Conservation (phyloP, 2,329 filamentous ascomycete species). For the Nigrospora osmanthi region DNA sequence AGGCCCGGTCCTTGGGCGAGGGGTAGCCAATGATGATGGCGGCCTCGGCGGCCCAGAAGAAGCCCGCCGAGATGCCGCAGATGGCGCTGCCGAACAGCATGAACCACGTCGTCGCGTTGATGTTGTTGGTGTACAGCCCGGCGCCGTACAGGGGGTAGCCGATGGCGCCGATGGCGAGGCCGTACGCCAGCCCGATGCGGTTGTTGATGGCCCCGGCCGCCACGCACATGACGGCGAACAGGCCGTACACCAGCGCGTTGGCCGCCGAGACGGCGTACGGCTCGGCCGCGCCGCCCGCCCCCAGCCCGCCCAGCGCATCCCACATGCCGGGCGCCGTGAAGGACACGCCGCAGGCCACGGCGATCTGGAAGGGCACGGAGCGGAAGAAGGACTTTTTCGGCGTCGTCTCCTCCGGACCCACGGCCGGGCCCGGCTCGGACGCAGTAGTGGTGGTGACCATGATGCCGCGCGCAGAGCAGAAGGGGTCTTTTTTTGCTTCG, state of each 20-base stretch:
- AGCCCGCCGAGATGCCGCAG: constrained; percentile 54
- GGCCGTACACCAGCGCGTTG: constrained; percentile 35
- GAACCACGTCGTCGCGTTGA: constrained; percentile 54
- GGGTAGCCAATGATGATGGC: constrained; percentile 59
- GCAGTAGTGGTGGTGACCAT: not conserved
- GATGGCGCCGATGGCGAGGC: constrained; percentile 35
- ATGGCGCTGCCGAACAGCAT: constrained; percentile 53
- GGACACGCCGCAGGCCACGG: constrained; percentile 28
- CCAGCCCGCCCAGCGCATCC: constrained; percentile 32
- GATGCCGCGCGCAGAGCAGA: not conserved
- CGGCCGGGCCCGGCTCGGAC: not conserved
- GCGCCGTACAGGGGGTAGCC: constrained; percentile 60
- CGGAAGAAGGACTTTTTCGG: constrained; percentile 17
- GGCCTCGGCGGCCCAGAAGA: constrained; percentile 63
- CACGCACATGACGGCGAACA: constrained; percentile 35
- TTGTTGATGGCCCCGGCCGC: constrained; percentile 28
- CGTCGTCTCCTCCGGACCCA: constrained; percentile 1
- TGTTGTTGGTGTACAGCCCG: constrained; percentile 57
- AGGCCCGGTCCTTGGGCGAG: constrained; percentile 50
- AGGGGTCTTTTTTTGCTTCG: not conserved
- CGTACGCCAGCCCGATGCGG: constrained; percentile 26
- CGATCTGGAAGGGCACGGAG: constrained; percentile 27
- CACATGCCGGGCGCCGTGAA: constrained; percentile 33
- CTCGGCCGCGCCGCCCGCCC: constrained; percentile 30
- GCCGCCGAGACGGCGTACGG: constrained; percentile 34